Conservation (phyloP, 257 asterid species). For the Solanum peruvianum region DNA sequence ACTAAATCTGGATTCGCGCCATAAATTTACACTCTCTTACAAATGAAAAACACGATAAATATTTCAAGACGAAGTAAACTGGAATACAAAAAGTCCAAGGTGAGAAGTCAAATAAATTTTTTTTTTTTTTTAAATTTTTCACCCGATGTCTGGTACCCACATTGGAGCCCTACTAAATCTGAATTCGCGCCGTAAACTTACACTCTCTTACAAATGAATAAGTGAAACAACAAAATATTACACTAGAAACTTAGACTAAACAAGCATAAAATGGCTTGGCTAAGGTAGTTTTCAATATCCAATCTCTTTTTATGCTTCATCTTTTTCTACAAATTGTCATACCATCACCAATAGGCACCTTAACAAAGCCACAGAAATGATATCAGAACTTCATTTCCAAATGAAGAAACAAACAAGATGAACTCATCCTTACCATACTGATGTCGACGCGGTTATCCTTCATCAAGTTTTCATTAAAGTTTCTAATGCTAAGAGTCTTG, state of each 20-base stretch:
- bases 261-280: background rate
- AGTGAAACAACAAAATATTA: background rate
- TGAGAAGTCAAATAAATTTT: background rate
- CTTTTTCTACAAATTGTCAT: slow-evolving; percentile 70
- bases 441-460: slow-evolving; percentile 72
- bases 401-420: background rate
- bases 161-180: too few relatives aligned
- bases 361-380: background rate
- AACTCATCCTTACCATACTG: slow-evolving; percentile 59
- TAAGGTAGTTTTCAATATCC: background rate
- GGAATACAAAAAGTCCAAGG: too few relatives aligned
- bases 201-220: background rate
- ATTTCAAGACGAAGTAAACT: too few relatives aligned
- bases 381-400: background rate
- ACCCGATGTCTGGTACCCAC: too few relatives aligned
- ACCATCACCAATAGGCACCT: slow-evolving; percentile 91
- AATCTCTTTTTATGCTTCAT: background rate
- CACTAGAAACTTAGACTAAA: background rate
- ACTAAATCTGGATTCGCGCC: too few relatives aligned
- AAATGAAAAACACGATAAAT: background rate
- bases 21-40: background rate
- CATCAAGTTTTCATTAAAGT: slow-evolving; percentile 54
- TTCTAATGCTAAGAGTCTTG: slow-evolving; percentile 57
- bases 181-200: too few relatives aligned
- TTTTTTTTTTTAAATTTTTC: too few relatives aligned